These are phyloP conservation scores for Blyttiomyces sp. DNA, from an alignment of 371 early-diverging fungal genomes.

Conservation along the genomic window DNA sequence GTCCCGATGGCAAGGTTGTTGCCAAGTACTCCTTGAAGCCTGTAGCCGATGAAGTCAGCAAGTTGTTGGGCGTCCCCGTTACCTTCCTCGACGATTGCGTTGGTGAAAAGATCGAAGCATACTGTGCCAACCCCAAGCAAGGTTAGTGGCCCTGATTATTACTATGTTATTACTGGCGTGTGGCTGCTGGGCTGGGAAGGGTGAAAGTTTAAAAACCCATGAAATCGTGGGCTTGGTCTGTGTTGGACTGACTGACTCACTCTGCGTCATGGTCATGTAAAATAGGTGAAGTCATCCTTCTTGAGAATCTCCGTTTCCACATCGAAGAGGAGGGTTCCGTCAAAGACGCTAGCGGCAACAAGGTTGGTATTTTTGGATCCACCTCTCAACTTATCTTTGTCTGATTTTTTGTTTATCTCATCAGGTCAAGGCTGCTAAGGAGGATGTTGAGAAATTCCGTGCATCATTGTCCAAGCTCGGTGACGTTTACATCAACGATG, in stretches of 20 bases:
- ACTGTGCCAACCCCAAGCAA: constrained; percentile 67
- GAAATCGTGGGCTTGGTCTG: no score
- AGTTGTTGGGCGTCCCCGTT: constrained; percentile 79
- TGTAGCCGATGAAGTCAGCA: constrained; percentile 82
- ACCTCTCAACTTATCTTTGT: background rate
- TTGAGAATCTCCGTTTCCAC: constrained; percentile 99
- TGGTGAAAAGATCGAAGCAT: constrained; percentile 81
- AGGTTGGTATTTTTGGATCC: constrained; percentile 34
- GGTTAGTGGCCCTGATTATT: no score
- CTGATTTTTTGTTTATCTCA: background rate
- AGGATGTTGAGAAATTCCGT: constrained; percentile 82
- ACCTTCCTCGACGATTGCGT: constrained; percentile 93
- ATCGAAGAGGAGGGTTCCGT: constrained; percentile 96
- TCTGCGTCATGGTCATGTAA: no score
- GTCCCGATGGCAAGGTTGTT: constrained; percentile 91
- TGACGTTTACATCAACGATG: constrained; percentile 98
- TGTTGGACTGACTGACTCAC: no score
- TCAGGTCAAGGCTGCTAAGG: constrained; percentile 77
- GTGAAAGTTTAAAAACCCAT: no score
- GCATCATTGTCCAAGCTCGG: constrained; percentile 87
- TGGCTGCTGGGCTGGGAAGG: no score
- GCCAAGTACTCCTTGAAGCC: constrained; percentile 91
- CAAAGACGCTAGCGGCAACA: constrained; percentile 86
- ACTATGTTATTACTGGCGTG: no score
- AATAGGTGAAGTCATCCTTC: constrained; percentile 80